Evolutionary conservation across 2,329 filamentous ascomycete genomes (phyloP).

Genomic region (Aspergillus luchuensis): DNA sequence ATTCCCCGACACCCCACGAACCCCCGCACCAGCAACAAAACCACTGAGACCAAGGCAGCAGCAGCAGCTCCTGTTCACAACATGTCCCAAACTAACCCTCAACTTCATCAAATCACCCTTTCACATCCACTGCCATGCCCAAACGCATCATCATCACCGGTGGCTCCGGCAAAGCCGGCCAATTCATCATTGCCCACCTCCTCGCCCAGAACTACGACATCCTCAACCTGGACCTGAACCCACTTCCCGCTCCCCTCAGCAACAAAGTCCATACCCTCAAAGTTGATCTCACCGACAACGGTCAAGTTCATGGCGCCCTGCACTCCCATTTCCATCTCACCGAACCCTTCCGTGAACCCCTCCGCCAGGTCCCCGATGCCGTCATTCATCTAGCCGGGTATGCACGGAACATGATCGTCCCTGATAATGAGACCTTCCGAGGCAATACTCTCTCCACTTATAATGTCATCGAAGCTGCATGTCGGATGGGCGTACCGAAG

Average conservation of each 20-base stretch:
- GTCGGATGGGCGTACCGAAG: slow-evolving; percentile 63
- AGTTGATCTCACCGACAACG: slow-evolving; percentile 57
- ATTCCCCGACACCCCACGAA: too few species aligned
- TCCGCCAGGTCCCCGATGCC: slow-evolving; percentile 55
- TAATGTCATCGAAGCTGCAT: slow-evolving; percentile 65
- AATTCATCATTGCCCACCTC: slow-evolving; percentile 57
- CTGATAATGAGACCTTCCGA: slow-evolving; percentile 61
- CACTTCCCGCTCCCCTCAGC: slow-evolving; percentile 39
- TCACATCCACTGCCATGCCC: slow-evolving; percentile 19
- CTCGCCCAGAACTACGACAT: slow-evolving; percentile 54
- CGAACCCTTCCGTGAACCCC: slow-evolving; percentile 37
- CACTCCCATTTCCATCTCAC: slow-evolving; percentile 59
- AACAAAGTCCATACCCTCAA: slow-evolving; percentile 57
- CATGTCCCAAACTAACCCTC: too few species aligned
- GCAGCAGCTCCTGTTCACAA: too few species aligned
- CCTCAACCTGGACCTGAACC: slow-evolving; percentile 58
- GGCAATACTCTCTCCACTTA: slow-evolving; percentile 60
- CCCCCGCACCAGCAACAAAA: too few species aligned
- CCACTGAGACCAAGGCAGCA: too few species aligned
- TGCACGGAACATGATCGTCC: slow-evolving; percentile 62
- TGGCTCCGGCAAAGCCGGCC: slow-evolving; percentile 58
- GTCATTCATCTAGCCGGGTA: slow-evolving; percentile 65
- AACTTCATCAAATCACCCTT: not conserved
- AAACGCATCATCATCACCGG: slow-evolving; percentile 57
- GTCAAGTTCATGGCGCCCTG: slow-evolving; percentile 59